A percentile compares a stretch with the other conserved stretches of the same genome.
Conservation (phyloP, 1,139 yeast species). For the Diutina siamensis region DNA sequence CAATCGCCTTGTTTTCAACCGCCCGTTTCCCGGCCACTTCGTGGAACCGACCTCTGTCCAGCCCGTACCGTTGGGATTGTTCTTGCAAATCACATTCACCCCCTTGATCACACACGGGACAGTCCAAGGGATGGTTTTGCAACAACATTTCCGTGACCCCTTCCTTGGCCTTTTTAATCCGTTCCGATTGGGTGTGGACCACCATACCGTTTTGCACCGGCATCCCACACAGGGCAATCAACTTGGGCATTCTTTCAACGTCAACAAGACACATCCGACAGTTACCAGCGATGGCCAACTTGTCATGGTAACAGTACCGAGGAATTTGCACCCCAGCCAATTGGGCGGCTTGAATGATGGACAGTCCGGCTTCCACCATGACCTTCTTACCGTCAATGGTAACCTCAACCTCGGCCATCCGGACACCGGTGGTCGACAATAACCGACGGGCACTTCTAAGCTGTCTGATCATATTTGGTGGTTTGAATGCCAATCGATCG, state of each 20-base stretch:
- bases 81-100: constrained; percentile 92
- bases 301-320: constrained; percentile 86
- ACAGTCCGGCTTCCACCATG: constrained; percentile 74
- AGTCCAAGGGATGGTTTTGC: constrained; percentile 85
- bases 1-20: constrained; percentile 81
- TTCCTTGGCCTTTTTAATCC: constrained; percentile 77
- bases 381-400: constrained; percentile 74
- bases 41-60: constrained; percentile 76
- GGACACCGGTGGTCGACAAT: not conserved
- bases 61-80: constrained; percentile 73
- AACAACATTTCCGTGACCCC: constrained; percentile 85
- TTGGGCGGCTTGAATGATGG: constrained; percentile 86
- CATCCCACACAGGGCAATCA: constrained; percentile 86
- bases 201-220: constrained; percentile 89
- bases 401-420: constrained; percentile 51
- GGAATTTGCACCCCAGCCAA: constrained; percentile 85
- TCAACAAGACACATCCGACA: constrained; percentile 93
- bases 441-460: constrained; percentile 6
- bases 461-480: constrained; percentile 4
- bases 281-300: constrained; percentile 87
- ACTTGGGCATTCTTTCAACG: constrained; percentile 81
- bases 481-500: not conserved
- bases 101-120: constrained; percentile 92
- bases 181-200: constrained; percentile 68
- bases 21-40: constrained; percentile 84